Percentiles rank a stretch among this genome's conserved stretches.
phyloP scores from a whole-genome alignment of 2,329 filamentous ascomycete genomes.

The Cadophora luteo-olivacea region DNA sequence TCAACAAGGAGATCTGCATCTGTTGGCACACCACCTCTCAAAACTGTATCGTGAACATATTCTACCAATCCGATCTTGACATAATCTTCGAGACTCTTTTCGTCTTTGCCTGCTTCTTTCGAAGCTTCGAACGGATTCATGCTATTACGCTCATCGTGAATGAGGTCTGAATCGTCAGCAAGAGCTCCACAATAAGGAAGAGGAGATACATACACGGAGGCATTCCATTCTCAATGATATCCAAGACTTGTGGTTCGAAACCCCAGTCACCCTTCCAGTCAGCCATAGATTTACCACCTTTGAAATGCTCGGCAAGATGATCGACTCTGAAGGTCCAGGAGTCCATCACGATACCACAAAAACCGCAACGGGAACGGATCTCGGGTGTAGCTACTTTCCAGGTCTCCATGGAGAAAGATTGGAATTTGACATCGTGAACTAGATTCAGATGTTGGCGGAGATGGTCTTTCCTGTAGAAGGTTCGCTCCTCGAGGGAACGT shows the following conservation, averaged over 20 bases:
- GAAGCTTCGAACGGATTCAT: slow-evolving; percentile 58
- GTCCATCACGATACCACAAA: slow-evolving; percentile 67
- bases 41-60: slow-evolving; percentile 55
- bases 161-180: slow-evolving; percentile 57
- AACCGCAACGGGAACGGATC: slow-evolving; percentile 69
- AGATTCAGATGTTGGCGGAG: slow-evolving; percentile 69
- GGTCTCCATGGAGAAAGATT: slow-evolving; percentile 67
- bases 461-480: slow-evolving; percentile 72
- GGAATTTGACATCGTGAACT: slow-evolving; percentile 65
- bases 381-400: slow-evolving; percentile 67
- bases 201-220: slow-evolving; percentile 63
- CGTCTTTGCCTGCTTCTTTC: slow-evolving; percentile 51
- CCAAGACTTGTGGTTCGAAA: slow-evolving; percentile 65
- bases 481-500: slow-evolving; percentile 64
- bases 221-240: slow-evolving; percentile 71
- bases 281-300: slow-evolving; percentile 69
- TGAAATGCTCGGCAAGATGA: slow-evolving; percentile 72
- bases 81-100: slow-evolving; percentile 65
- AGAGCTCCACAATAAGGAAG: slow-evolving; percentile 39
- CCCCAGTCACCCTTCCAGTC: slow-evolving; percentile 76
- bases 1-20: slow-evolving; percentile 63
- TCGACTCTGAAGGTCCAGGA: slow-evolving; percentile 67
- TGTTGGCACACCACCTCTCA: slow-evolving; percentile 50
- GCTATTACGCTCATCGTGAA: slow-evolving; percentile 66
- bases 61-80: slow-evolving; percentile 63